Base-by-base conservation (phyloP, 768 basidiomycete genomes). In the Hypsizygus marmoreus region DNA sequence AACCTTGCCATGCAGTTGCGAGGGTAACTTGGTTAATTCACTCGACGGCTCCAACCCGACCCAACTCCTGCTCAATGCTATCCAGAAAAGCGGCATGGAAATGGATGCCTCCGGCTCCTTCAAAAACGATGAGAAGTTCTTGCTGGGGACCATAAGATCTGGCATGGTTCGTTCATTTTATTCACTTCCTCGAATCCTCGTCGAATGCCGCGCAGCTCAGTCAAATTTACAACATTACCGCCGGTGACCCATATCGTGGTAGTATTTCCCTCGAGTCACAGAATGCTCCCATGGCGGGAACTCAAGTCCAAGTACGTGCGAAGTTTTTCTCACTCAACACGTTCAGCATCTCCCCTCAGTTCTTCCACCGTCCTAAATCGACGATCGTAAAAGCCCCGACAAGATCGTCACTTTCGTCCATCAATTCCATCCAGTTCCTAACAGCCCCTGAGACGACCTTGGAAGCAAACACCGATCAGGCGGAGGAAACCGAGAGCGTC, bases 231-330 rank as follows among this genome's bases (percentile, higher is more conserved):
- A 73, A 66, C 43, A 82, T 91, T 47, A 80, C 73, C 17, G 82
- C 87, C 0, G 88, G 88, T 3, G 86, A 86, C 56, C 87, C 86
- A 1, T 80, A 81, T 12, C 75, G 83, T 5, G 88, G 88, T 2
- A 73, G 75, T 3, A 72, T 90, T 11, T 79, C 88, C 1, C 66
- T 91, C 1, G 78, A 80, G 16, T 67, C 77, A 1, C 66, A 72
- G 16, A 67, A 65, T 11, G 77, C 82, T 2, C 85, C 84, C 2
- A 54, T 53, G 3, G 57, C 65, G 11, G 83, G 80, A n/a, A 65
- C 75, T 6, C 48, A 55, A 3, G 76, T 87, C 12, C 78, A 81
- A 66, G 67, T 66, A 70, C 34, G 53, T 54, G 10, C 9, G 10
- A 8, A 22, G 16, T 25, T 24, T 47, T n/a, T 25, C 12, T 22